Base-by-base conservation (phyloP, 106 monocot genomes). In the Apostasia shenzhenica region DNA sequence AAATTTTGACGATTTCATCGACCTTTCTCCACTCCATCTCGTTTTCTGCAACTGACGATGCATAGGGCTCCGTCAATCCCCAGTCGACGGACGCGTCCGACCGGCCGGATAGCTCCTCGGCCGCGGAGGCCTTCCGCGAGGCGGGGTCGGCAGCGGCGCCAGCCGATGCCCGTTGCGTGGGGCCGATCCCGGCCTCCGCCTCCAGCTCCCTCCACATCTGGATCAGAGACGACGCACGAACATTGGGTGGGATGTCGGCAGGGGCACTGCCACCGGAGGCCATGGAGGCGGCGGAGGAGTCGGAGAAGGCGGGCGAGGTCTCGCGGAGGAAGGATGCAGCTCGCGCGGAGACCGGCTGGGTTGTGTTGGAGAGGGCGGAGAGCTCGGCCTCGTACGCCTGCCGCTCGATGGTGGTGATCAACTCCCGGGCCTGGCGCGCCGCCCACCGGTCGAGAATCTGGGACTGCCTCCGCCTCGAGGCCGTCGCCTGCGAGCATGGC, bases 191-290 rank as follows among this genome's bases (percentile, higher is more conserved):
- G 72, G 51, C 70, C 68, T 83, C 81, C 8, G 83, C 87, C 77
- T 91, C 87, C 13, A 84, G 48, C 72, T 87, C 91, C 70, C 82
- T 72, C 87, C 91, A 91, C 81, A 77, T 82, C 75, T 84, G 91
- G 40, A 91, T 84, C 39, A 91, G 70, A 2, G 89, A 90, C 9
- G 82, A 83, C 4, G 89, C 83, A 6, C 85, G 82, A 2, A 80
- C 77, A 9, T 73, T 80, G 37, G 52, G 67, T 42, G 73, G 70
- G 8, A 67, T 54, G 49, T 79, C 62, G 13, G 42, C 12, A 43
- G 43, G 4, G 10, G 7, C 10, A 0, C 52, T 52, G 4, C 14
- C 46, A 41, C 9, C 1, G 42, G 12, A 14, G 72, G 50, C 43
- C 59, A 70, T 41, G 57, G 52, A 55, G 43, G 55, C 67, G 48